A percentile compares a stretch with the other conserved stretches of the same genome.
Conservation (phyloP, 2,329 filamentous ascomycete genomes). For the Epichloe hybrida region DNA sequence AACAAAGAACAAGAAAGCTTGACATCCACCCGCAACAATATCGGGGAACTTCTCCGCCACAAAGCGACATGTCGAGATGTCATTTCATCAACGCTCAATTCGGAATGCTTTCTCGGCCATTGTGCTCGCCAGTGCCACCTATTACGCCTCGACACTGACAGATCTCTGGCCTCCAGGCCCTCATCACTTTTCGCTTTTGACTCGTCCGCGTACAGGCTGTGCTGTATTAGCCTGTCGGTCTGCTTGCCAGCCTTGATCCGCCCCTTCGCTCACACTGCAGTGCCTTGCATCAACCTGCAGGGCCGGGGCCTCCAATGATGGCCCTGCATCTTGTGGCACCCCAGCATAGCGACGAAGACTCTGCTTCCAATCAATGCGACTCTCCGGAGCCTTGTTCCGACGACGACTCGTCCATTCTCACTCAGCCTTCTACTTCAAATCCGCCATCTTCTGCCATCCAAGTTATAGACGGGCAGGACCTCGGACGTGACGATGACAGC, state of each 20-base stretch:
- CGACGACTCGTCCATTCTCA: constrained; percentile 8
- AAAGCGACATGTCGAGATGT: not conserved
- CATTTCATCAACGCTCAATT: not conserved
- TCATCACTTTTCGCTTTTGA: not conserved
- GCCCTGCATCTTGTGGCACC: constrained; percentile 12
- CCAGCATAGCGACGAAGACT: constrained; percentile 9
- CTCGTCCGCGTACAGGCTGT: not conserved
- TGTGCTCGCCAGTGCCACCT: constrained; percentile 4
- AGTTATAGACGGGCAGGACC: constrained; percentile 1
- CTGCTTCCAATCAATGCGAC: constrained; percentile 10
- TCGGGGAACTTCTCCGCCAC: not conserved
- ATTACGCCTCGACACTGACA: not conserved
- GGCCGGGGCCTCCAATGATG: constrained; percentile 14
- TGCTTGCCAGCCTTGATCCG: not conserved
- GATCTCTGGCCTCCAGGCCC: not conserved
- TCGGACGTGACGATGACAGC: constrained; percentile 8
- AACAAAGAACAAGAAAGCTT: not conserved
- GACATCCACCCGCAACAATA: not conserved
- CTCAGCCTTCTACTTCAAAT: constrained; percentile 6
- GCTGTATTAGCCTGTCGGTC: not conserved
- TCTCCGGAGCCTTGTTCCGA: constrained; percentile 8
- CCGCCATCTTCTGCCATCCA: constrained; percentile 6
- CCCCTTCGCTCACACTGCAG: constrained; percentile 3
- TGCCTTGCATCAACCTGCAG: constrained; percentile 14
- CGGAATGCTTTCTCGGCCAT: not conserved